Percentiles rank a stretch among this genome's conserved stretches.
phyloP scores from a whole-genome alignment of 148 eudicot genomes.

The Fagopyrum tataricum region DNA sequence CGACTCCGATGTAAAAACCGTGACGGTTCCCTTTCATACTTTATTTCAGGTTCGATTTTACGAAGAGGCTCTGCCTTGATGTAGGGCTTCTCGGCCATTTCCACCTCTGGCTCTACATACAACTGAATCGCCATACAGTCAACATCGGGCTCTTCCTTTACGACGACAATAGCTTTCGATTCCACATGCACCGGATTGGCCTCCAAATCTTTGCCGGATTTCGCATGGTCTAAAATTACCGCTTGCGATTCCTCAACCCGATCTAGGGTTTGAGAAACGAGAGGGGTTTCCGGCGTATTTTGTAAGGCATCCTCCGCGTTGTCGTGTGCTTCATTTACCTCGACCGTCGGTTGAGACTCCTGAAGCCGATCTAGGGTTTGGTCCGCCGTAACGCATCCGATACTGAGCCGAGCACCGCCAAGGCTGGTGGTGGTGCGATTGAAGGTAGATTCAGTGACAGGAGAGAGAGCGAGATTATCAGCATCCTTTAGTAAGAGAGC shows the following conservation, averaged over 20 bases:
- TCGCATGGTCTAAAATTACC: background rate
- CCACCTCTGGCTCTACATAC: slow-evolving; percentile 3
- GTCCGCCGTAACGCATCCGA: slow-evolving; percentile 10
- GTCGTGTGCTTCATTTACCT: background rate
- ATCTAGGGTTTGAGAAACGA: slow-evolving; percentile 11
- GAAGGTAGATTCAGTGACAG: background rate
- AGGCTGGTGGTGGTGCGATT: slow-evolving; percentile 32
- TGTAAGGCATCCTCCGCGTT: background rate
- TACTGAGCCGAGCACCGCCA: slow-evolving; percentile 42
- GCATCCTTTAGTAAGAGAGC: slow-evolving; percentile 19
- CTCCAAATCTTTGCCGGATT: background rate
- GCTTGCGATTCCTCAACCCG: slow-evolving; percentile 10
- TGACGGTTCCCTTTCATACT: background rate
- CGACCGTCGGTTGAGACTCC: background rate
- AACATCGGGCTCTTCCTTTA: background rate
- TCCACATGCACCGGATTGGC: background rate
- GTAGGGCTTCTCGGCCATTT: background rate
- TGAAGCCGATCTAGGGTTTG: slow-evolving; percentile 11
- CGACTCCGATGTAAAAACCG: background rate
- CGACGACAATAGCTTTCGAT: background rate
- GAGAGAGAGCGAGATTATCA: background rate
- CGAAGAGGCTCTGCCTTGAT: slow-evolving; percentile 17
- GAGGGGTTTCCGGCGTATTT: slow-evolving; percentile 4
- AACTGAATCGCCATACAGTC: no score
- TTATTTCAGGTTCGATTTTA: background rate